phyloP scores from a whole-genome alignment of 148 eudicot species.

The Linanthus parryae region DNA sequence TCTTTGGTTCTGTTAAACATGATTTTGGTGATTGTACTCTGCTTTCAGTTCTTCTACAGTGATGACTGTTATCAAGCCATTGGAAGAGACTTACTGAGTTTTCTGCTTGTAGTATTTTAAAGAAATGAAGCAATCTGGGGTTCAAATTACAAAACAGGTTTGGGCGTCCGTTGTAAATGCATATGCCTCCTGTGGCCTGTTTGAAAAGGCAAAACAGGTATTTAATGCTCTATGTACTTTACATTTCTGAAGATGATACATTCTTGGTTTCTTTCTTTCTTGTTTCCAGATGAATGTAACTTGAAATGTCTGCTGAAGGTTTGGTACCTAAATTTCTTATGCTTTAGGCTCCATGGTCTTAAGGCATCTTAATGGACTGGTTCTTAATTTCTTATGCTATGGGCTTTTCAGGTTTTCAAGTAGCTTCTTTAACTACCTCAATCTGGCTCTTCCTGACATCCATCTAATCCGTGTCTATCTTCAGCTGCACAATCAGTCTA shows the following conservation, averaged over 20 bases:
- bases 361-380: too few species aligned
- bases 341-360: background rate
- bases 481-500: too few species aligned
- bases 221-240: background rate
- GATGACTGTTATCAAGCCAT: too few species aligned
- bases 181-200: constrained; percentile 69
- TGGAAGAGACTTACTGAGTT: constrained; percentile 5
- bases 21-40: too few species aligned
- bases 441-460: too few species aligned
- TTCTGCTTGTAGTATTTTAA: constrained; percentile 51
- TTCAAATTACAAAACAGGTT: constrained; percentile 51
- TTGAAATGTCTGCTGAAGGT: background rate
- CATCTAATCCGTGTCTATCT: too few species aligned
- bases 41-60: too few species aligned
- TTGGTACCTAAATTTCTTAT: background rate
- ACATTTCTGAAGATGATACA: too few species aligned
- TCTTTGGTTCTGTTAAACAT: too few species aligned
- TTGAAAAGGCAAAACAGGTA: constrained; percentile 88
- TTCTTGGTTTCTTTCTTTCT: background rate
- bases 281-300: background rate
- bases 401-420: too few species aligned
- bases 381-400: too few species aligned
- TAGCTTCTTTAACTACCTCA: too few species aligned
- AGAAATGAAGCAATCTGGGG: constrained; percentile 33
- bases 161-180: constrained; percentile 80